phyloP scores from a whole-genome alignment of 768 basidiomycete genomes.

The Boletus patriciae region DNA sequence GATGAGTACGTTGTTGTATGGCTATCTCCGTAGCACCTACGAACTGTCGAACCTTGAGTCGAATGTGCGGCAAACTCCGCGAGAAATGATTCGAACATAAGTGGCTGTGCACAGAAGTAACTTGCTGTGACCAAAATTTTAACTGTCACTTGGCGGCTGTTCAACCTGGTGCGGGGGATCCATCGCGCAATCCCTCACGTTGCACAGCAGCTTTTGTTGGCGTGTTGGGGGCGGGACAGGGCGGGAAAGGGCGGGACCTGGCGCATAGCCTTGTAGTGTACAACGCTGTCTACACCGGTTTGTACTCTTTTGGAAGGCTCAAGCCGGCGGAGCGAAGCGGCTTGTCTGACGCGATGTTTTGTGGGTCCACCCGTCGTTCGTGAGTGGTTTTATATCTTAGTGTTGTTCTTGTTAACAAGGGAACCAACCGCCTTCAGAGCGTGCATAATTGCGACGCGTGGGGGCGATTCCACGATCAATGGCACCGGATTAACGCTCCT shows the following conservation, averaged over 20 bases:
- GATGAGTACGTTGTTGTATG: too few relatives aligned
- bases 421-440: background rate
- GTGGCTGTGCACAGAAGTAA: too few relatives aligned
- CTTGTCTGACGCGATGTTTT: conserved; percentile 6
- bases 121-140: too few relatives aligned
- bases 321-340: conserved; percentile 7
- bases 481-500: background rate
- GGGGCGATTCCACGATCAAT: background rate
- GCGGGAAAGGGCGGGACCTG: too few relatives aligned
- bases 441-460: conserved; percentile 7
- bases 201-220: background rate
- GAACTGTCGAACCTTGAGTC: too few relatives aligned
- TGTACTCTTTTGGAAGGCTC: conserved; percentile 23
- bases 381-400: background rate
- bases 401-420: conserved; percentile 1
- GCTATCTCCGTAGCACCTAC: background rate
- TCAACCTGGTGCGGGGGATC: too few relatives aligned
- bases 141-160: too few relatives aligned
- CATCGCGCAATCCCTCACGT: background rate
- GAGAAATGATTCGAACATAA: background rate
- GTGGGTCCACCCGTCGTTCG: conserved; percentile 22
- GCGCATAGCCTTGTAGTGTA: conserved; percentile 6
- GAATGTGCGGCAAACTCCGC: background rate
- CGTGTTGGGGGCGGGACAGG: background rate
- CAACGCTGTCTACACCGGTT: background rate